Evolutionary conservation across 2,329 filamentous ascomycete genomes (phyloP).

Genomic region (Sporothrix protearum): DNA sequence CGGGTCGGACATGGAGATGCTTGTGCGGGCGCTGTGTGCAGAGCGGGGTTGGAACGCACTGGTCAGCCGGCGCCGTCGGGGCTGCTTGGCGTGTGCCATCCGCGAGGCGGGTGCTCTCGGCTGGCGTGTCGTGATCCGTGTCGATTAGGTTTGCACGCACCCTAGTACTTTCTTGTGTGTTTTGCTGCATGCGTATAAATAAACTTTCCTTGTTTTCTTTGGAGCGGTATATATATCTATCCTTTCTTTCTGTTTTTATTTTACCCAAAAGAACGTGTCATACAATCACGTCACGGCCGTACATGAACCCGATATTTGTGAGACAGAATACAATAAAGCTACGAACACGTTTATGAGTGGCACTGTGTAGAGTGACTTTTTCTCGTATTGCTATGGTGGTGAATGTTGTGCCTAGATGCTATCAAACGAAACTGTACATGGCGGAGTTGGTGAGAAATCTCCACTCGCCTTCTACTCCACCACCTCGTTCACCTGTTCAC

Average conservation of each 20-base stretch:
- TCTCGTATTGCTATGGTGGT: background rate
- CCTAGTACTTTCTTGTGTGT: background rate
- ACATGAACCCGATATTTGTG: background rate
- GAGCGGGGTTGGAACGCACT: conserved; percentile 71
- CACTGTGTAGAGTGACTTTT: background rate
- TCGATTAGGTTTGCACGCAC: conserved; percentile 41
- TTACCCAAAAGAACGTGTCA: background rate
- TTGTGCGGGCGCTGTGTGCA: conserved; percentile 69
- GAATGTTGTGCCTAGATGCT: conserved; percentile 1
- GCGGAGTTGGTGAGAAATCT: background rate
- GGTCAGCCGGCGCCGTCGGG: conserved; percentile 62
- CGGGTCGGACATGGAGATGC: conserved; percentile 64
- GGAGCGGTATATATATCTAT: background rate
- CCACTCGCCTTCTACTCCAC: too few species aligned
- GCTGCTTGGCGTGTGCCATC: conserved; percentile 70
- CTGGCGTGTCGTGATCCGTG: conserved; percentile 63
- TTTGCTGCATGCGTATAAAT: background rate
- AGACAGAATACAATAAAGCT: background rate
- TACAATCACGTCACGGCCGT: background rate
- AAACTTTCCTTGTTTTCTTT: background rate
- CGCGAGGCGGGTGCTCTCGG: conserved; percentile 69
- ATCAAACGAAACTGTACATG: background rate
- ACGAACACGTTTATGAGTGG: background rate
- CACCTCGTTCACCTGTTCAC: background rate
- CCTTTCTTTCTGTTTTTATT: conserved; percentile 26